Evolutionary conservation across 108 stramenopile genomes (phyloP).

Genomic region (Mediolabrus comicus): DNA sequence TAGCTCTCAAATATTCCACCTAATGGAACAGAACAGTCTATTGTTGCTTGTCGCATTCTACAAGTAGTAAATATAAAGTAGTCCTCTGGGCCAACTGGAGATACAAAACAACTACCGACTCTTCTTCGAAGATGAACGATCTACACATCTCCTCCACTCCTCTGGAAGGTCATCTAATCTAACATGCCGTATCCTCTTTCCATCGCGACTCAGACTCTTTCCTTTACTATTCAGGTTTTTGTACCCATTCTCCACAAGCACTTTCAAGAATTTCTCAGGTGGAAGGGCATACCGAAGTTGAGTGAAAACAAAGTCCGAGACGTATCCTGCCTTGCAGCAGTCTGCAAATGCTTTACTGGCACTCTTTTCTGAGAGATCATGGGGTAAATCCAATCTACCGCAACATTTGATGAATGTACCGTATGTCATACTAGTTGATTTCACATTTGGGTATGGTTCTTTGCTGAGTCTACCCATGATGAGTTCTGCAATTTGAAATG

Average conservation of each 20-base stretch:
- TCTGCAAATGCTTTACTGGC: slow-evolving; percentile 44
- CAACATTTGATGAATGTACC: slow-evolving; percentile 78
- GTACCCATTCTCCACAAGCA: slow-evolving; percentile 39
- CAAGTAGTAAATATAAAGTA: too few species aligned
- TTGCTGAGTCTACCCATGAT: slow-evolving; percentile 47
- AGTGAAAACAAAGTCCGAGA: slow-evolving; percentile 71
- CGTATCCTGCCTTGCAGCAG: slow-evolving; percentile 57
- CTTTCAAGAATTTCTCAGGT: slow-evolving; percentile 35
- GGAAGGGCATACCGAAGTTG: slow-evolving; percentile 51
- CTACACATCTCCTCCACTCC: slow-evolving; percentile 34
- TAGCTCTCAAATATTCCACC: too few species aligned
- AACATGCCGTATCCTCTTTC: slow-evolving; percentile 34
- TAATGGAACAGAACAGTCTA: too few species aligned
- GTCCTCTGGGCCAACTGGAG: neutral
- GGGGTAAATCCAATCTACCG: slow-evolving; percentile 52
- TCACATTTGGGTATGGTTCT: slow-evolving; percentile 20
- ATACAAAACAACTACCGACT: neutral
- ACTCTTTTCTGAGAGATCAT: slow-evolving; percentile 30
- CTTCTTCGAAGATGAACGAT: neutral
- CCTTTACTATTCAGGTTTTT: slow-evolving; percentile 37
- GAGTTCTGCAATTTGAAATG: slow-evolving; percentile 60
- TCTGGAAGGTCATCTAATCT: slow-evolving; percentile 24
- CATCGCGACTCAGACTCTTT: slow-evolving; percentile 39
- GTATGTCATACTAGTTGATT: slow-evolving; percentile 50
- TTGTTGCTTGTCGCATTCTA: too few species aligned